Evolutionary conservation across 2,329 filamentous ascomycete species (phyloP).

Genomic region (Penicillium occitanis): DNA sequence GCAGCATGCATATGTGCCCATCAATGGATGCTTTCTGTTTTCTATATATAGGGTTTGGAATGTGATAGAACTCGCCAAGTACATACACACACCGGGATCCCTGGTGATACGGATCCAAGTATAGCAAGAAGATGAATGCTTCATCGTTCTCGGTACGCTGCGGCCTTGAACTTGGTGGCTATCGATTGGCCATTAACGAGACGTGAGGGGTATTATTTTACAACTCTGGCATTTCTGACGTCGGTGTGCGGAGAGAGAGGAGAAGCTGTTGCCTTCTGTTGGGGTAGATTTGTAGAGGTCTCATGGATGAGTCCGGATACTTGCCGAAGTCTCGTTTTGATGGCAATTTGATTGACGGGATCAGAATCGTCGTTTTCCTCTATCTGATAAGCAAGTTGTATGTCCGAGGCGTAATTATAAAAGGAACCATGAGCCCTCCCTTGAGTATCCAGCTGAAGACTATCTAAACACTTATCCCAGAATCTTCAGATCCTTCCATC

Average conservation of each 20-base stretch:
- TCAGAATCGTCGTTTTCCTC: not conserved
- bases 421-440: not conserved
- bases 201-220: not conserved
- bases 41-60: conserved; percentile 2
- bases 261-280: not conserved
- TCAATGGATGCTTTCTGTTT: not conserved
- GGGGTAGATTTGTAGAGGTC: not conserved
- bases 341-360: not conserved
- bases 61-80: not conserved
- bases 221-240: not conserved
- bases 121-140: not conserved
- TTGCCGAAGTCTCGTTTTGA: not conserved
- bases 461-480: not conserved
- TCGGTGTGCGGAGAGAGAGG: conserved; percentile 8
- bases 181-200: not conserved
- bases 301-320: not conserved
- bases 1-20: not conserved
- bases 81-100: not conserved
- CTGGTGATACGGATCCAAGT: not conserved
- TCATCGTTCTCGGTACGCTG: not conserved
- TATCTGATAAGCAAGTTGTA: not conserved
- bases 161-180: not conserved
- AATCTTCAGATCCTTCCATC: not conserved
- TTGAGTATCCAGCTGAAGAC: not conserved
- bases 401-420: not conserved